Evolutionary conservation across 371 early-diverging fungal genomes (phyloP), one percentile per base, ranked within the genome.

Genomic region (Apophysomyces ossiformis): DNA sequence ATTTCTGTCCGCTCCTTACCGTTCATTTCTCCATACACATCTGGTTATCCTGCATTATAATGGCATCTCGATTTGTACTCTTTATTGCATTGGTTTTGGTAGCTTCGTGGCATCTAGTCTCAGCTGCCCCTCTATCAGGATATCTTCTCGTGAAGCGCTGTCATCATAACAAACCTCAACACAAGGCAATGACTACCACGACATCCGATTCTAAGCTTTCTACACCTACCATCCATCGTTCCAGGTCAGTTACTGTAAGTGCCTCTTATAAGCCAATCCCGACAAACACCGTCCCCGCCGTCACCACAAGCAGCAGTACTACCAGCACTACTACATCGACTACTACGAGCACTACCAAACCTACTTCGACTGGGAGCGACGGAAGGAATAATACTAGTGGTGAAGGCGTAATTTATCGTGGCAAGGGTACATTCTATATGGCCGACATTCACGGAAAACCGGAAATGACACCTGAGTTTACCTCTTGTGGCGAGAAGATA

Each of bases 91-190:
- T 67, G 58, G 61, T 61, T 41, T 37, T 67, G 63, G 57, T 58
- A 13, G 64, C 66, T 26, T 50, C 54, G 9, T 50, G 54, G 54
- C 9, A 11, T 64, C 61, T 67, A 47, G 65, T 67, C 12, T 58
- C 21, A n/a, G 68, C 69, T 57, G 57, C 58, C 41, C 67, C 68
- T 65, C 44, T 69, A 57, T 65, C 69, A 38, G 69, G 64, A 46
- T 64, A 65, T 35, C 37, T 44, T 13, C 54, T 47, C 9, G 59
- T 35, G 38, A 61, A 61, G 43, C 61, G 56, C 36, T 62, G 67
- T 46, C 63, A 58, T 12, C 61, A 66, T 39, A 50, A 50, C 11
- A 39, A 18, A 37, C 41, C 38, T 37, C 38, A 44, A 13, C 13
- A 21, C 11, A 45, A 35, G n/a, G 32, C 32, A 26, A 26, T 26